Percentiles rank a stretch among this genome's conserved stretches.
Evolutionary conservation across 2,329 filamentous ascomycete species (phyloP).

Genomic region (Colletotrichum tropicicola): DNA sequence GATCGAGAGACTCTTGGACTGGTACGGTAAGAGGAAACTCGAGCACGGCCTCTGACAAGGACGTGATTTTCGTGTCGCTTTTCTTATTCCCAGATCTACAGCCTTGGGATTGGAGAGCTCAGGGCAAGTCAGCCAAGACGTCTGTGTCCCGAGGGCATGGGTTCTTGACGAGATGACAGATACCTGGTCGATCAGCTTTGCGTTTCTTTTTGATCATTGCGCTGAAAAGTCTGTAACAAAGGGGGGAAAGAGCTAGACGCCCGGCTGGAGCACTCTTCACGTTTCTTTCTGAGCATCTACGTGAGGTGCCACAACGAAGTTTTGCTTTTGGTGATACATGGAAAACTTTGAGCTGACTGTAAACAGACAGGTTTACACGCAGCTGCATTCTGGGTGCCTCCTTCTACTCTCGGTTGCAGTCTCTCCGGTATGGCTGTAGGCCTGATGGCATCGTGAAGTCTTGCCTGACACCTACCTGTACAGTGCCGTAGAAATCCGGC

Average conservation of each 20-base stretch:
- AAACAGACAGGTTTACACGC: background rate
- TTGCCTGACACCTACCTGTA: no score
- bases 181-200: background rate
- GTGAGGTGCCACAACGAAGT: no score
- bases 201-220: background rate
- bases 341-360: background rate
- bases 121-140: background rate
- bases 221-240: no score
- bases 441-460: no score
- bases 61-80: background rate
- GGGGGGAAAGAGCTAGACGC: no score
- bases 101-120: background rate
- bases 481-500: no score
- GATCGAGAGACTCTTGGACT: conserved; percentile 1
- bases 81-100: background rate
- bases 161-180: conserved; percentile 4
- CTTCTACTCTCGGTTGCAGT: background rate
- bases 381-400: background rate
- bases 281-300: no score
- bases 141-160: conserved; percentile 12
- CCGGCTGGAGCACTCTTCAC: no score
- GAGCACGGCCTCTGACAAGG: background rate
- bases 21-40: background rate
- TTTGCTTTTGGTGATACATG: background rate
- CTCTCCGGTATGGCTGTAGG: background rate